Base-by-base conservation (phyloP, 2,329 filamentous ascomycete genomes). In the Colletotrichum echinochloae region DNA sequence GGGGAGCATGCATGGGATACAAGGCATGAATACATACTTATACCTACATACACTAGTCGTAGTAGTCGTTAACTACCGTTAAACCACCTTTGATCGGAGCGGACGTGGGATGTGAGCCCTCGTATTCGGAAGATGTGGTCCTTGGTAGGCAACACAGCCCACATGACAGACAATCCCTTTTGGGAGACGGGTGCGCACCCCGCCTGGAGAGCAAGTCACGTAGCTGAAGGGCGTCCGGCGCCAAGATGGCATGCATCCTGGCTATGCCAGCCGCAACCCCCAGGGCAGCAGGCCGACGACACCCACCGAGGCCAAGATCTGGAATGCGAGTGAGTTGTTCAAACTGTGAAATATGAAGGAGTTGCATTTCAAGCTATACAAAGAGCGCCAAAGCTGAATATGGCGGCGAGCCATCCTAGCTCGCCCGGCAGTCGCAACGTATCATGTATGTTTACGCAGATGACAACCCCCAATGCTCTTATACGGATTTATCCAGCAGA, bases 331-430 rank as follows among this genome's bases (percentile, higher is more conserved):
- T 39, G 33, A 44, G 23, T 12, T 49, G 30, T 37, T 49, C 9
- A 30, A 30, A 30, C 18, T 52, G 23, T 52, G 26, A 44, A 18
- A 35, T 44, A 26, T 62, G 60, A 37, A 54, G 68, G 46, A 60
- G 46, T 63, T 48, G 57, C 57, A 68, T 41, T 59, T 26, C 57
- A 60, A 71, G 37, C 52, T 63, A 28, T 71, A 68, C 64, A 71
- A 48, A 20, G 41, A 48, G 49, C 26, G 35, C 8, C 30, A 59
- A 71, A 68, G 65, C 52, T 52, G 65, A 63, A 65, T 46, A 18
- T 59, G 33, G 44, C 46, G n/a, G 52, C 64, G 56, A 63, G 44
- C 46, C 55, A 33, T 63, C 33, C 52, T 20, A 57, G 57, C 44
- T 63, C 54, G 68, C 52, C 33, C 51, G 39, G 28, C 52, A 23